Conservation (phyloP, 31 red algal genomes). For the Asparagopsis taxiformis region DNA sequence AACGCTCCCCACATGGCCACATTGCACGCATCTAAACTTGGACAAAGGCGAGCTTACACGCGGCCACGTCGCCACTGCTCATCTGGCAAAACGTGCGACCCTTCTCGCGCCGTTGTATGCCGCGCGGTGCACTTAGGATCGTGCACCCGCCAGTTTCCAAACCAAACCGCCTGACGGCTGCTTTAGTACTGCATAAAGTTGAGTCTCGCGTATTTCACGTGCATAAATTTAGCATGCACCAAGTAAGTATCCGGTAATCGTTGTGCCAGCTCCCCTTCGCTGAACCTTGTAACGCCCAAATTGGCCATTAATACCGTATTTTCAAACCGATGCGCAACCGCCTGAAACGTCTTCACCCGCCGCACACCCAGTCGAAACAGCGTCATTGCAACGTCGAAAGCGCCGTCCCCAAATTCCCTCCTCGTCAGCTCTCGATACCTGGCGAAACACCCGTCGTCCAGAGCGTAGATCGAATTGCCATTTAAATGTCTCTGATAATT, state of each 20-base stretch:
- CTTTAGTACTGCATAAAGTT: slow-evolving; percentile 62
- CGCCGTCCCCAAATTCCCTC: slow-evolving; percentile 46
- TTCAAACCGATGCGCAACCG: slow-evolving; percentile 69
- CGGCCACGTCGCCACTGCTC: too few relatives aligned
- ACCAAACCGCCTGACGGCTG: too few relatives aligned
- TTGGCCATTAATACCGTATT: slow-evolving; percentile 65
- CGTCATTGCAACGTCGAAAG: slow-evolving; percentile 81
- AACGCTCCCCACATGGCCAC: too few relatives aligned
- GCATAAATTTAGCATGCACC: slow-evolving; percentile 66
- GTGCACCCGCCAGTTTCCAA: too few relatives aligned
- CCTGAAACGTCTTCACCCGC: slow-evolving; percentile 44
- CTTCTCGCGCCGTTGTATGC: too few relatives aligned
- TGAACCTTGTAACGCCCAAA: slow-evolving; percentile 33
- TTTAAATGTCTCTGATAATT: slow-evolving; percentile 81
- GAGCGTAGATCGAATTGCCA: slow-evolving; percentile 81
- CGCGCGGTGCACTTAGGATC: too few relatives aligned
- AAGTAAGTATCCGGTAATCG: slow-evolving; percentile 34
- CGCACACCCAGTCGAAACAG: slow-evolving; percentile 41
- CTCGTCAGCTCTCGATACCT: slow-evolving; percentile 47
- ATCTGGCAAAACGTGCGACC: too few relatives aligned
- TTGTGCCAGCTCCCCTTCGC: slow-evolving; percentile 22
- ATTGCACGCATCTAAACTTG: too few relatives aligned
- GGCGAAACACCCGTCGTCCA: slow-evolving; percentile 74
- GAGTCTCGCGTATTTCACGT: slow-evolving; percentile 33
- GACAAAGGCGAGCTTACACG: too few relatives aligned